Base-by-base conservation (phyloP, 805 yeast species). In the Ogataea methylovora region DNA sequence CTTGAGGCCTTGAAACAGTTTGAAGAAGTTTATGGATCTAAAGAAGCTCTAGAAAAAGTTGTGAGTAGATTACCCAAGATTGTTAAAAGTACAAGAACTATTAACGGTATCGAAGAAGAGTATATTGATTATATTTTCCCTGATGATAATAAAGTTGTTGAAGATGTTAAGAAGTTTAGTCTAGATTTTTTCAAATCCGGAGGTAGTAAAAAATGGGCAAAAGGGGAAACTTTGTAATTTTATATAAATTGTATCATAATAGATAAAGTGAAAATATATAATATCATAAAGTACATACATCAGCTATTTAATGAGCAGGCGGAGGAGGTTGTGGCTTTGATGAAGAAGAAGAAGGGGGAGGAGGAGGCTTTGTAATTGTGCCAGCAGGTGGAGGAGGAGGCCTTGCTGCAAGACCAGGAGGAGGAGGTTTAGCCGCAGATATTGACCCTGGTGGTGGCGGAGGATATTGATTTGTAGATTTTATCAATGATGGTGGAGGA, bases 61-160 rank as follows among this genome's bases (percentile, higher is more conserved):
- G 51, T 49, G 8, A 51, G 55, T 24, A 67, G 74, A 40, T 45
- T 71, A 32, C 92, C 92, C 1, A 54, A 63, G 5, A 47, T 67
- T 11, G 70, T 71, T 17, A 73, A 65, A 42, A 63, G 66, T 45
- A 55, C 65, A 21, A 56, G 60, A 29, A 52, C 49, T 9, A 36
- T 26, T 4, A 71, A 65, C 29, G 77, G 72, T 3, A 49, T 65
- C 5, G 71, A 68, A 35, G 65, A 67, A 37, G 83, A 76, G 43
- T 63, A 63, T 41, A 45, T 61, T 32, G 84, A 73, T 33, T 79
- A 74, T 52, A 58, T 70, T 9, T 83, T 79, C 45, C 83, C 86
- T 1, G 81, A 77, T 30, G 79, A 8, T 8, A 8, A 22, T 22
- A 8, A 75, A n/a, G n/a, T n/a, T 43, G 63, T 59, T 30, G 43